Evolutionary conservation across 768 basidiomycete species (phyloP).

Genomic region (Pluteus cervinus): DNA sequence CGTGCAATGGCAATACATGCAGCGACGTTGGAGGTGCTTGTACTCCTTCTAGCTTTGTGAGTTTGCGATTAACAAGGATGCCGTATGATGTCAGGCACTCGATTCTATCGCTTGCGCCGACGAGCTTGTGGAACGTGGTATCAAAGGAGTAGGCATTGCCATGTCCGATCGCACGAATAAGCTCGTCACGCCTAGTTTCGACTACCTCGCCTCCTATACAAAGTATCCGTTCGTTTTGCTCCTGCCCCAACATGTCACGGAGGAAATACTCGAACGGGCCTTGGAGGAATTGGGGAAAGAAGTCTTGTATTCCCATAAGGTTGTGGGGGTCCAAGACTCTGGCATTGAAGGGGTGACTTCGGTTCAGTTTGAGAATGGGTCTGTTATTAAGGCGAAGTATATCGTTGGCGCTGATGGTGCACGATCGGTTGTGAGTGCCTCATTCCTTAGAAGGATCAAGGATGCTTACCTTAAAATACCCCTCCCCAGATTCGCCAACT

Average conservation of each 20-base stretch:
- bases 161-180: constrained; percentile 22
- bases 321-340: constrained; percentile 28
- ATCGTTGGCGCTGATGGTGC: constrained; percentile 49
- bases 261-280: constrained; percentile 30
- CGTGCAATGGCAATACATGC: constrained; percentile 45
- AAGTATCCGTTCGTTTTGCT: constrained; percentile 36
- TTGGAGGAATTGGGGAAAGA: constrained; percentile 24
- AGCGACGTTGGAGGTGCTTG: constrained; percentile 48
- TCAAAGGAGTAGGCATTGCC: constrained; percentile 18
- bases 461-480: constrained; percentile 1
- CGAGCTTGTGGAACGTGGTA: constrained; percentile 28
- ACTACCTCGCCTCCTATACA: constrained; percentile 31
- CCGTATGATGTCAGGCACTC: constrained; percentile 28
- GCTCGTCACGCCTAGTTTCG: constrained; percentile 24
- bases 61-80: neutral
- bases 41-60: constrained; percentile 6
- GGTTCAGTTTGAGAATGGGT: constrained; percentile 42
- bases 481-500: constrained; percentile 32
- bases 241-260: constrained; percentile 39
- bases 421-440: constrained; percentile 32
- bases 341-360: constrained; percentile 28
- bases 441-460: neutral
- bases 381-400: constrained; percentile 35
- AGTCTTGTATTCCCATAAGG: constrained; percentile 32
- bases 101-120: constrained; percentile 38